Evolutionary conservation across 441 rosid species (phyloP).

Genomic region (Gossypium lobatum): DNA sequence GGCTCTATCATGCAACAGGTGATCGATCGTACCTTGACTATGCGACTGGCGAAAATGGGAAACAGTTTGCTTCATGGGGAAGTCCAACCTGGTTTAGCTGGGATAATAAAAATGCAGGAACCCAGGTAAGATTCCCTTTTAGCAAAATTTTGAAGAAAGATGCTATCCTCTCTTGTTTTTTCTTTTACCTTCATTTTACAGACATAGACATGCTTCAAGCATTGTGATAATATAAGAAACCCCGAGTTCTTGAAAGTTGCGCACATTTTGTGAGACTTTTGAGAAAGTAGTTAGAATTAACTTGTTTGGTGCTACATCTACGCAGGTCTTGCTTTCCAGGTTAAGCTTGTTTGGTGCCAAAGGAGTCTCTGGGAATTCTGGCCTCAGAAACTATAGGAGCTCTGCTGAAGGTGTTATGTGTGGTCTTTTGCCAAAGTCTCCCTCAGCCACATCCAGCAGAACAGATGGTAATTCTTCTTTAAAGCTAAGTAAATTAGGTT

Average conservation of each 20-base stretch:
- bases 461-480: slow-evolving; percentile 47
- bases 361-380: slow-evolving; percentile 47
- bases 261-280: background rate
- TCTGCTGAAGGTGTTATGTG: slow-evolving; percentile 96
- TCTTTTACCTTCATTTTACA: background rate
- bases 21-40: slow-evolving; percentile 66
- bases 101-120: slow-evolving; percentile 93
- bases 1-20: slow-evolving; percentile 88
- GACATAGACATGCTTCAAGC: background rate
- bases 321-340: slow-evolving; percentile 81
- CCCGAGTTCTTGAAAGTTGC: background rate
- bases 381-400: slow-evolving; percentile 54
- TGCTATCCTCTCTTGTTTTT: background rate
- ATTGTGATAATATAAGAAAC: background rate
- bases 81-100: slow-evolving; percentile 94
- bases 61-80: slow-evolving; percentile 62
- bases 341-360: slow-evolving; percentile 63
- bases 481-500: background rate
- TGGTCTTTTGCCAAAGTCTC: slow-evolving; percentile 79
- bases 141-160: background rate
- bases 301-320: slow-evolving; percentile 10
- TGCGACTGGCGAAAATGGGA: slow-evolving; percentile 52
- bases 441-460: slow-evolving; percentile 76
- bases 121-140: slow-evolving; percentile 50
- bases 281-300: background rate